Base-by-base conservation (phyloP, 208 protist genomes). In the Leishmania martiniquensis region DNA sequence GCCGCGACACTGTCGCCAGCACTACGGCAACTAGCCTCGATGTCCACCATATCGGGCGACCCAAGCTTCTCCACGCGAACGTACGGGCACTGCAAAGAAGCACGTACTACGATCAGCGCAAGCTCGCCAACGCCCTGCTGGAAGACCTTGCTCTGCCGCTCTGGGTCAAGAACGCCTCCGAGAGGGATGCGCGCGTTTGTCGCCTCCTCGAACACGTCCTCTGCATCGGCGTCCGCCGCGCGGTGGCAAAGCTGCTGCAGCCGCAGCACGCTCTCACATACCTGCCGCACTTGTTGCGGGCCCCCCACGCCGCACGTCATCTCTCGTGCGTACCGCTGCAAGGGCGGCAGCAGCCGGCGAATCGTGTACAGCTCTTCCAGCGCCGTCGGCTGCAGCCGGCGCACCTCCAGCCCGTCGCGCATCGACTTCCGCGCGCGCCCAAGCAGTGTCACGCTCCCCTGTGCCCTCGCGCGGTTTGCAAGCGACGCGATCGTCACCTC, bases 81-180 rank as follows among this genome's bases (percentile, higher is more conserved):
- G 62, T 84, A 57, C 49, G 81, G 80, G 75, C 81, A 86, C 55
- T 87, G 66, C 25, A 91, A 42, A 39, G 82, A 85, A 42, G 84
- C 81, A 57, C 82, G 67, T 32, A 84, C 73, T 22, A 86, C 80
- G 34, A 77, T 75, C 42, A 91, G 75, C 25, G 78, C 81, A 25
- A 85, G 66, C 54, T 74, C 71, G 32, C 81, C 78, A 3, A 91
- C 84, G 51, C 84, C 87, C 39, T 91, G 87, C 54, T 87, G 77
- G 47, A 91, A 89, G 4, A 91, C 60, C 70, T 89, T 88, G 47
- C 77, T 71, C 80, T 89, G 85, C 85, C 87, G 87, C 76, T 81
- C 77, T 0, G 83, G 82, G 77, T 91, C 83, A 59, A 85, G 63
- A 44, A 84, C 78, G 25, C 67, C 73, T 4, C 80, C 75, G 29